These are phyloP conservation scores for Sclerotinia sclerotiorum DNA, from an alignment of 2,329 filamentous ascomycete genomes.

Conservation along the genomic window DNA sequence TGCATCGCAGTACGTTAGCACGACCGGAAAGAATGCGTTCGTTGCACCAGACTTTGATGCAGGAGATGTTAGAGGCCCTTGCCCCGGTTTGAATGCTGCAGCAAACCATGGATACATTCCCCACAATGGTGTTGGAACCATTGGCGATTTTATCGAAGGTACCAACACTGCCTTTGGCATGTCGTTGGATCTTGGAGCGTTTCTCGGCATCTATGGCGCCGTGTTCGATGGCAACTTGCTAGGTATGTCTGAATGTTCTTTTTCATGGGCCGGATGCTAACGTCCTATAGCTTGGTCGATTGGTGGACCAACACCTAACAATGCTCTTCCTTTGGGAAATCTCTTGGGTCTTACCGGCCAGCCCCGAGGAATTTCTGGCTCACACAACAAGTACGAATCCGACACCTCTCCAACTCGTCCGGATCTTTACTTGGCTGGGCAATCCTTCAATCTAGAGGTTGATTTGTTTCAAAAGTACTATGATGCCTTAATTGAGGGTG, in stretches of 20 bases:
- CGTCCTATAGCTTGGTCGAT: conserved; percentile 5
- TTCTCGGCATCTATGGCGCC: conserved; percentile 14
- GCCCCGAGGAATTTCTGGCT: conserved; percentile 48
- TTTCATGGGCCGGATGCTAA: not conserved
- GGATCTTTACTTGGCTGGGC: conserved; percentile 42
- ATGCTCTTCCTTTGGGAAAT: conserved; percentile 30
- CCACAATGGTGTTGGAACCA: conserved; percentile 39
- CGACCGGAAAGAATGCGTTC: conserved; percentile 26
- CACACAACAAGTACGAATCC: conserved; percentile 53
- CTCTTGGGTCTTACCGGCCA: conserved; percentile 37
- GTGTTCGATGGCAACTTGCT: conserved; percentile 7
- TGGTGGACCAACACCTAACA: conserved; percentile 11
- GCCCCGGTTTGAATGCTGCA: conserved; percentile 45
- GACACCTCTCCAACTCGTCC: conserved; percentile 52
- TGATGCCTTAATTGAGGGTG: conserved; percentile 12
- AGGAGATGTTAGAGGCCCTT: conserved; percentile 32
- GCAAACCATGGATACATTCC: conserved; percentile 46
- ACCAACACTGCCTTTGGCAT: conserved; percentile 22
- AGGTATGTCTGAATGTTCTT: not conserved
- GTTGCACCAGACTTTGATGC: conserved; percentile 29
- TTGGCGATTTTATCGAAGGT: conserved; percentile 40
- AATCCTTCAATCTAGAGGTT: conserved; percentile 13
- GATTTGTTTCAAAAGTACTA: conserved; percentile 18
- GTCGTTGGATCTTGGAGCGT: conserved; percentile 6
- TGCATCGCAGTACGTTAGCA: conserved; percentile 16